Evolutionary conservation across 2,329 filamentous ascomycete species (phyloP), one percentile per base, ranked within the genome.

Genomic region (Malbranchea cinnamomea): DNA sequence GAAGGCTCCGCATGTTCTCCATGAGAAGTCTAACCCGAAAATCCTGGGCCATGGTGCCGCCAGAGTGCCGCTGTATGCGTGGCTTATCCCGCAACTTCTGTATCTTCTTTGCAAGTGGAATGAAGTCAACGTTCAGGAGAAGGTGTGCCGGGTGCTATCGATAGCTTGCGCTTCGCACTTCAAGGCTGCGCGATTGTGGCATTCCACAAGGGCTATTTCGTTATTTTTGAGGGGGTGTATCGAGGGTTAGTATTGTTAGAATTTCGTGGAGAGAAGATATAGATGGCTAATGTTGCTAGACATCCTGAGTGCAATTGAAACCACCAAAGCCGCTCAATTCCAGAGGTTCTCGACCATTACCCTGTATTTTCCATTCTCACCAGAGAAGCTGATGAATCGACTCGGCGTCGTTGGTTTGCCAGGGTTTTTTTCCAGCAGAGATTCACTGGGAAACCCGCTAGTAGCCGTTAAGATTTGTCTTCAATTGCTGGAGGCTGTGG

Each of bases 1-100:
- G 38, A 79, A 84, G 45, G 80, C 77, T 5, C 83, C 73, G 10
- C 54, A 54, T 22, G 72, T 75, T 37, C 66, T 78, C 4, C 59
- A 78, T 23, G 79, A 76, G 65, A 48, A 68, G 22, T 79, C 60
- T 69, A 40, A 66, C 71, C 38, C 76, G 65, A 27, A 68, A 62
- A 47, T 54, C 70, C 24, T 63, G 72, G 40, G 63, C 53, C 43
- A 50, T 32, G 45, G 49, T 43, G 9, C 35, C 15, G 46, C 57
- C 28, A 50, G 56, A 19, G 60, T 61, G 4, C 66, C 63, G 4
- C 53, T 74, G 14, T 58, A 65, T 36, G 49, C 67, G 14, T 68
- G 65, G 62, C 49, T 75, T 18, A 48, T 68, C 22, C 58, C 67
- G 10, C 65, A 62, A 30, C 45, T 74, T 18, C 47, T 72, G 28